A percentile compares a stretch with the other conserved stretches of the same genome.
phyloP scores from a whole-genome alignment of 2,329 filamentous ascomycete species.

The Fusarium sp. region DNA sequence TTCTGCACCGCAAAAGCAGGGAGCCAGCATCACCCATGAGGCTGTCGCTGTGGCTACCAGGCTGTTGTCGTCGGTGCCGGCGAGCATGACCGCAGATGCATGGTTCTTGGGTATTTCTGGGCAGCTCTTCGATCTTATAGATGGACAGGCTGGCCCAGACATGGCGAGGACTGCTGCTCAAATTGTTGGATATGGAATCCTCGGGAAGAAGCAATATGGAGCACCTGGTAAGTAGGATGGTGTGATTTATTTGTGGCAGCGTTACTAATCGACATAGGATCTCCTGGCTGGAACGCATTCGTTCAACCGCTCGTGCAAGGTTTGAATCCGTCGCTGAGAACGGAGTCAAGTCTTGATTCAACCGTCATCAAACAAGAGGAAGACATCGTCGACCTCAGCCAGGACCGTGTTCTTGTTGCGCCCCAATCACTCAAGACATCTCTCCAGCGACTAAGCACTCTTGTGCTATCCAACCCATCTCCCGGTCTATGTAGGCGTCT shows the following conservation, averaged over 20 bases:
- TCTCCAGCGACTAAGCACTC: conserved; percentile 63
- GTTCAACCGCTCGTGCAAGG: conserved; percentile 65
- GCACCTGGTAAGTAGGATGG: conserved; percentile 61
- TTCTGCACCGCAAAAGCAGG: conserved; percentile 61
- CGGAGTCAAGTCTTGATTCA: not conserved
- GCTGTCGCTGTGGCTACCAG: conserved; percentile 72
- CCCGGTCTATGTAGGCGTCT: conserved; percentile 72
- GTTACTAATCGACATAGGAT: conserved; percentile 48
- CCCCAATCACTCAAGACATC: conserved; percentile 60
- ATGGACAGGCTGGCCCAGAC: conserved; percentile 58
- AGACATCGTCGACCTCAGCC: conserved; percentile 59
- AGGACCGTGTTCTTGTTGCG: conserved; percentile 56
- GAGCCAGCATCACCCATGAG: conserved; percentile 74
- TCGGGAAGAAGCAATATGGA: conserved; percentile 71
- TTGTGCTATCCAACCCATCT: conserved; percentile 73
- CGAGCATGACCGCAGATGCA: conserved; percentile 60
- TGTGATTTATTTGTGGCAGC: not conserved
- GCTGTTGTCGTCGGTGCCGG: conserved; percentile 70
- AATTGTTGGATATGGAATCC: conserved; percentile 66
- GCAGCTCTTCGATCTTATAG: conserved; percentile 70
- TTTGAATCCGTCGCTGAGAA: conserved; percentile 58
- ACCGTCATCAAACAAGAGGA: conserved; percentile 39
- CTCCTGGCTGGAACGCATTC: conserved; percentile 71
- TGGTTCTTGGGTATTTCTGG: conserved; percentile 72
- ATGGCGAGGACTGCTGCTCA: conserved; percentile 51